Evolutionary conservation across 148 eudicot species (phyloP), one percentile per base, ranked within the genome.

Genomic region (Camellia japonica): DNA sequence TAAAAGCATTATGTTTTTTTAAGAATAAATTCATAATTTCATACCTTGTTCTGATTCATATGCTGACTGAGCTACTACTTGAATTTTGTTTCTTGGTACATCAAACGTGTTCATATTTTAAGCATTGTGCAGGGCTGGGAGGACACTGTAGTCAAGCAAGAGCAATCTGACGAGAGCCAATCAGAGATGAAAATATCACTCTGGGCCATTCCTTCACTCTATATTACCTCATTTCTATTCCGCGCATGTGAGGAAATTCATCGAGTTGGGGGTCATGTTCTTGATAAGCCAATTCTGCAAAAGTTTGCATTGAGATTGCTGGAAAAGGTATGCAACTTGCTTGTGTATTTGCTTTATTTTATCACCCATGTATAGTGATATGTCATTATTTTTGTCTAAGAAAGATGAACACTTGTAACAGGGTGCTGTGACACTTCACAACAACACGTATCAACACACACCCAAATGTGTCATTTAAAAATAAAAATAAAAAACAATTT

Each of bases 191-290:
- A 91, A 80, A 91, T 96, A 84, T 90, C 87, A 30, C 99, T 96
- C 79, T 98, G 97, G 62, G 89, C 93, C 41, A 88, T 93, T 88
- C 99, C 99, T 73, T 93, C 99, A 76, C 79, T 91, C 42, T 96
- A 96, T 77, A 79, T 96, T 42, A 86, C 87, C 65, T 93, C 99
- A 16, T 92, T 90, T 84, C 81, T 96, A 44, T 96, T 92, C 84
- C 85, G 82, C 83, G 97, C 99, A 78, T 96, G 95, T 85, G 91
- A 92, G 87, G 99, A 96, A 90, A 88, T 92, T 84, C 93, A 96
- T 82, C 89, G 94, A 75, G 90, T 89, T 82, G 99, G 99, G 76
- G 99, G 99, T 47, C 98, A 93, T 82, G 98, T 96, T 66, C 95
- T 96, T 73, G 97, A 93, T 86, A 93, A 85, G 84, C 82, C 84